Percentiles rank a stretch among this genome's conserved stretches.
Evolutionary conservation across 2,329 filamentous ascomycete species (phyloP).

Genomic region (Cladosporium sp.): DNA sequence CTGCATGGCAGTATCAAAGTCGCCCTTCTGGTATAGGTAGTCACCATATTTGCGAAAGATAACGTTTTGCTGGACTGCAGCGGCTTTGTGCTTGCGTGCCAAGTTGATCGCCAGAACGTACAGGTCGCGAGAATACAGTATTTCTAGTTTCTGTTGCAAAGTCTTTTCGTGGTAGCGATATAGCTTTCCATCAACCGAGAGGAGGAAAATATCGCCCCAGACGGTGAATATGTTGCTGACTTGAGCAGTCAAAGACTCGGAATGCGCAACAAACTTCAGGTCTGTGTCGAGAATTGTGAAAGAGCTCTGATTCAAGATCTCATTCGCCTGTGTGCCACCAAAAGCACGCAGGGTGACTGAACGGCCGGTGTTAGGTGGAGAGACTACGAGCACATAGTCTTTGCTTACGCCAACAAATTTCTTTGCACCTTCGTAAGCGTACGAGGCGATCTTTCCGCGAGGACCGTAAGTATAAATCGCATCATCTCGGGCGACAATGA

Average conservation of each 20-base stretch:
- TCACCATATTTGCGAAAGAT: constrained; percentile 95
- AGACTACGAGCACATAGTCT: constrained; percentile 83
- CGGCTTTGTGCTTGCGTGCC: constrained; percentile 82
- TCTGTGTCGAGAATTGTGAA: constrained; percentile 92
- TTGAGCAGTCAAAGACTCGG: constrained; percentile 75
- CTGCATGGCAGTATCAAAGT: constrained; percentile 98
- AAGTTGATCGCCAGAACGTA: constrained; percentile 89
- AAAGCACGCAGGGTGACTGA: constrained; percentile 67
- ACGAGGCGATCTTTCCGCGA: constrained; percentile 79
- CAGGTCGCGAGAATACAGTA: constrained; percentile 89
- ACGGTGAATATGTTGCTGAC: constrained; percentile 77
- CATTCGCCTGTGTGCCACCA: constrained; percentile 66
- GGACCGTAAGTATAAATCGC: constrained; percentile 90
- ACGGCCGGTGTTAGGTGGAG: constrained; percentile 63
- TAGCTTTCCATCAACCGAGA: constrained; percentile 88
- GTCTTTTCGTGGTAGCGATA: constrained; percentile 86
- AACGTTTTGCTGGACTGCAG: constrained; percentile 74
- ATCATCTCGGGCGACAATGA: constrained; percentile 91
- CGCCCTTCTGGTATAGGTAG: constrained; percentile 87
- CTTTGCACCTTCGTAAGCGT: constrained; percentile 88
- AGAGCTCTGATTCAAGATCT: constrained; percentile 78
- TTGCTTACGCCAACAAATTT: constrained; percentile 72
- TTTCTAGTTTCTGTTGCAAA: constrained; percentile 84
- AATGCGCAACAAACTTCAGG: constrained; percentile 82
- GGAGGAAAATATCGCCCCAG: constrained; percentile 88